Evolutionary conservation across 345 rosid species (phyloP), one percentile per base, ranked within the genome.

Genomic region (Kandelia obovata): DNA sequence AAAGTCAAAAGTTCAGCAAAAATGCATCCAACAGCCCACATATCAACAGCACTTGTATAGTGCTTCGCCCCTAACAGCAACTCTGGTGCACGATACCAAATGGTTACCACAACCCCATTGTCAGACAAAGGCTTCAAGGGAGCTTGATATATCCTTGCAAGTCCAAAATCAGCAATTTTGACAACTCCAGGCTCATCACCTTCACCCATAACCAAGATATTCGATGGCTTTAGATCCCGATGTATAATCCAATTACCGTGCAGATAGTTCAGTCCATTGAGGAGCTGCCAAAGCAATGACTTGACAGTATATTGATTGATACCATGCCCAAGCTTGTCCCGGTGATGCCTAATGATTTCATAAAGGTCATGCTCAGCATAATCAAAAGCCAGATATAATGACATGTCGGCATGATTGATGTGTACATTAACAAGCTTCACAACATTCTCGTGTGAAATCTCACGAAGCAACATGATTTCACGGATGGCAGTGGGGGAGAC

Each of bases 401-500:
- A 92, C 99, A 96, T 92, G 70, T 96, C 99, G 28, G 84, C 73
- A 55, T 88, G 96, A 77, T 96, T 96, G 68, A 96, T 96, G 86
- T 92, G 99, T 75, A 92, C 99, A 56, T 96, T 92, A 67, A 92
- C 96, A 61, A 96, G 98, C 92, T 88, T 92, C 74, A 96, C 97
- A 15, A 96, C 98, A 67, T 96, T 96, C 82, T 96, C 99, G 49
- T 92, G 96, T 1, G 94, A 58, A 70, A 96, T 92, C 86, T 96
- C 99, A 35, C 97, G 80, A 52, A 96, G 97, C 77, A 96, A 76
- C 99, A 96, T 96, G 77, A 96, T 96, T 83, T 96, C 99, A 16
- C 99, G 97, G 70, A 96, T 92, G 46, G 99, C 99, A 64, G 99
- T 92, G n/a, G 98, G 99, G 58, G 97, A 96, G 76, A 96, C 96